Base-by-base conservation (phyloP, 495 filamentous ascomycete species). In the Recurvomyces mirabilis region DNA sequence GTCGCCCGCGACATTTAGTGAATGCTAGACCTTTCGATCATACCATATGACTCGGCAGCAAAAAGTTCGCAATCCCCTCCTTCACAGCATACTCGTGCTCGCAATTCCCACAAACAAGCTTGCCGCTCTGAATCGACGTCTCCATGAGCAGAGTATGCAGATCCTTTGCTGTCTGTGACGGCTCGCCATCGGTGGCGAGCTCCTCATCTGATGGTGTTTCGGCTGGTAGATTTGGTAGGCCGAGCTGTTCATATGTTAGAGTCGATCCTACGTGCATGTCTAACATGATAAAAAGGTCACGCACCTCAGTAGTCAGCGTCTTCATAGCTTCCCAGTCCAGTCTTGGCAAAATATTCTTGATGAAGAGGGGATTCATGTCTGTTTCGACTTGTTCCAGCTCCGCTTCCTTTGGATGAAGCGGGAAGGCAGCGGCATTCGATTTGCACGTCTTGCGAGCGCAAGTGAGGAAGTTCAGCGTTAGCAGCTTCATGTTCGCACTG, bases 391-490 rank as follows among this genome's bases (percentile, higher is more conserved):
- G 75, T 52, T 81, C 86, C 13, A 98, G 77, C 60, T 94, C 88
- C 40, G 83, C 88, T 49, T 95, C 87, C 40, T 77, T 75, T 37
- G 89, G 88, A 61, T 95, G 93, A 17, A 96, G 70, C 0, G 93
- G 88, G 55, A 93, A 95, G 9, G 87, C 81, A 25, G 69, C 63
- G 9, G 78, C 62, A 7, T 75, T 74, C 42, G 78, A 67, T 64
- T 94, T 94, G 79, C 91, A 99, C 26, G 82, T 64, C 65, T 93
- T 94, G 54, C 93, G 81, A 17, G 91, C 88, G 72, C 91, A 99
- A 47, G 86, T 88, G 55, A 99, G 72, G 63, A 96, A 99, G 65
- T 96, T 96, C 53, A 89, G 81, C 36, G 88, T 96, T 34, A 99
- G 75, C 47, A 99, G 68, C 64, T 96, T 99, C 91, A 99, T 95